Evolutionary conservation across 2,329 filamentous ascomycete species (phyloP).

Genomic region (Penicillium sp.): DNA sequence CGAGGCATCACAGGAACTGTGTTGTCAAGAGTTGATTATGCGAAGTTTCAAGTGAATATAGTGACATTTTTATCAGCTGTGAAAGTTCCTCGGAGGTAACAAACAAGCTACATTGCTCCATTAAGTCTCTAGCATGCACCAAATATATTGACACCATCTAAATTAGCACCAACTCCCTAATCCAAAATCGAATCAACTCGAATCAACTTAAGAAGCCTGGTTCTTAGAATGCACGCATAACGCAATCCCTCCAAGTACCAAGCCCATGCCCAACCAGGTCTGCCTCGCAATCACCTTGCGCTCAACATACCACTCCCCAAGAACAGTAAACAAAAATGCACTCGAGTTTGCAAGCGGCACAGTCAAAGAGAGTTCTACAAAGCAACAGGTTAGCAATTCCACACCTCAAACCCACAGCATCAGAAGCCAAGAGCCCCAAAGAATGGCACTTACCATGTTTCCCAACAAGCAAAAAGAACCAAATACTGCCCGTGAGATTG

Average conservation of each 20-base stretch:
- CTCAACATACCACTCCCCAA: constrained; percentile 94
- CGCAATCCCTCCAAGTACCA: constrained; percentile 77
- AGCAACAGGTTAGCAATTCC: not conserved
- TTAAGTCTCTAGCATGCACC: not conserved
- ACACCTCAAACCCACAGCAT: not conserved
- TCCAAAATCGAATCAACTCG: not conserved
- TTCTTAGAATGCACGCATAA: constrained; percentile 68
- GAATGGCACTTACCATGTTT: constrained; percentile 68
- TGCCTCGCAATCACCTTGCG: constrained; percentile 84
- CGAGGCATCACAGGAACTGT: too few relatives aligned
- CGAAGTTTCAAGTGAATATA: not conserved
- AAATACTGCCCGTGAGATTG: constrained; percentile 89
- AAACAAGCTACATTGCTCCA: not conserved
- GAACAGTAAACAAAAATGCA: constrained; percentile 91
- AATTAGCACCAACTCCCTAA: not conserved
- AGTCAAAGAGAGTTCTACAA: constrained; percentile 78
- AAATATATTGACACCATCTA: not conserved
- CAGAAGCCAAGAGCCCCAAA: not conserved
- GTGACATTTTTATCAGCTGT: not conserved
- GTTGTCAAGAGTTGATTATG: too few relatives aligned
- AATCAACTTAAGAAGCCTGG: constrained; percentile 16
- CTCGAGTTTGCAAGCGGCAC: constrained; percentile 93
- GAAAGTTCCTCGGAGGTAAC: not conserved
- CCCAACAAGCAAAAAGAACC: constrained; percentile 94
- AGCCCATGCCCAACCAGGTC: constrained; percentile 76